Evolutionary conservation across 2,329 filamentous ascomycete genomes (phyloP).

Genomic region (Fusarium humuli): DNA sequence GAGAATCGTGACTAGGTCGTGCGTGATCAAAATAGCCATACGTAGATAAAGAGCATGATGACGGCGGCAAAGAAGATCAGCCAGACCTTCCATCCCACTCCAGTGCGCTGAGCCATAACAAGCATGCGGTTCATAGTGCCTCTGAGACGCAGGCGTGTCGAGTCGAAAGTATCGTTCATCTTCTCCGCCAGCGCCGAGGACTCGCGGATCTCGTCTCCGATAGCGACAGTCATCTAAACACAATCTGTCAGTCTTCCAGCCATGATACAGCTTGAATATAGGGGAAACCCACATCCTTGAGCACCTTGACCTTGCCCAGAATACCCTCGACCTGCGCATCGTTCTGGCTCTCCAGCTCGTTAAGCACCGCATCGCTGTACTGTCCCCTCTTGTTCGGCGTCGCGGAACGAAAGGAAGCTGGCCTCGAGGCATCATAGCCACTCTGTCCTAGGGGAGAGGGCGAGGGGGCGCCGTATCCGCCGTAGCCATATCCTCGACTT

Average conservation of each 20-base stretch:
- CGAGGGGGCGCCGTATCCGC: slow-evolving; percentile 46
- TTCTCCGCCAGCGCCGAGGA: slow-evolving; percentile 89
- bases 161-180: slow-evolving; percentile 96
- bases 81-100: slow-evolving; percentile 97
- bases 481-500: slow-evolving; percentile 63
- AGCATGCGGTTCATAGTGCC: slow-evolving; percentile 99
- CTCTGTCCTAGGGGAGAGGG: slow-evolving; percentile 33
- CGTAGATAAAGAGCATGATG: slow-evolving; percentile 85
- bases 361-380: slow-evolving; percentile 91
- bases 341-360: slow-evolving; percentile 95
- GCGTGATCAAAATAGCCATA: slow-evolving; percentile 82
- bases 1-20: not conserved
- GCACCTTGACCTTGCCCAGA: slow-evolving; percentile 85
- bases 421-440: slow-evolving; percentile 24
- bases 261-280: not conserved
- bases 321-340: slow-evolving; percentile 91
- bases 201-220: slow-evolving; percentile 94
- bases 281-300: slow-evolving; percentile 81
- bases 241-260: slow-evolving; percentile 14
- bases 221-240: slow-evolving; percentile 83
- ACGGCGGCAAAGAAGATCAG: slow-evolving; percentile 87
- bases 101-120: slow-evolving; percentile 91
- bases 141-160: slow-evolving; percentile 80
- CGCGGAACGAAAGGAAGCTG: slow-evolving; percentile 65
- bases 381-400: slow-evolving; percentile 85